A percentile compares a stretch with the other conserved stretches of the same genome.
These are phyloP conservation scores for Cenococcum geophilum DNA, from an alignment of 495 filamentous ascomycete species.

Conservation along the genomic window DNA sequence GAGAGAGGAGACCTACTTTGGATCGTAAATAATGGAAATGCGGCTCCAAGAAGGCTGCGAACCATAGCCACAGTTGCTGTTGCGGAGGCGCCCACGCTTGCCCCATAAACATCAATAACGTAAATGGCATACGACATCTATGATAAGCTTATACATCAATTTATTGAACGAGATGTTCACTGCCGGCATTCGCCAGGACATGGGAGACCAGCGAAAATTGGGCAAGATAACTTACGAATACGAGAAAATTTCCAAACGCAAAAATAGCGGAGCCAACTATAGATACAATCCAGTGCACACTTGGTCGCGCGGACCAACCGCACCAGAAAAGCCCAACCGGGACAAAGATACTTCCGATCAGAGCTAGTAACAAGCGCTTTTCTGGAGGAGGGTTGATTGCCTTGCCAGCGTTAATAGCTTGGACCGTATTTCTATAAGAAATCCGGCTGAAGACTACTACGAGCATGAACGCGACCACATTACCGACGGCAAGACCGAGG, in stretches of 20 bases:
- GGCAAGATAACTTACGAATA: conserved; percentile 3
- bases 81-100: conserved; percentile 49
- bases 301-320: conserved; percentile 33
- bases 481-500: conserved; percentile 29
- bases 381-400: conserved; percentile 19
- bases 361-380: conserved; percentile 31
- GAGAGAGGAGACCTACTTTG: background rate
- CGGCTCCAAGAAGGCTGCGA: conserved; percentile 41
- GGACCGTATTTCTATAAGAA: no score
- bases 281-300: conserved; percentile 25
- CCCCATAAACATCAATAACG: conserved; percentile 54
- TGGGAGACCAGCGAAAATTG: no score
- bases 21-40: conserved; percentile 35
- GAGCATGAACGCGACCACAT: conserved; percentile 7
- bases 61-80: conserved; percentile 46
- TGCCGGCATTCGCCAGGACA: no score
- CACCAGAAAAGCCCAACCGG: conserved; percentile 39
- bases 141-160: no score
- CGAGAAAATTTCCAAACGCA: conserved; percentile 29
- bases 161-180: no score
- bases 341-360: conserved; percentile 30
- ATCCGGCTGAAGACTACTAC: no score
- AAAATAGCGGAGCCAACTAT: conserved; percentile 31
- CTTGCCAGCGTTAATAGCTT: background rate
- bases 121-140: conserved; percentile 50